Evolutionary conservation across 176 grass and related monocot species (phyloP).

Genomic region (Oryza officinalis): DNA sequence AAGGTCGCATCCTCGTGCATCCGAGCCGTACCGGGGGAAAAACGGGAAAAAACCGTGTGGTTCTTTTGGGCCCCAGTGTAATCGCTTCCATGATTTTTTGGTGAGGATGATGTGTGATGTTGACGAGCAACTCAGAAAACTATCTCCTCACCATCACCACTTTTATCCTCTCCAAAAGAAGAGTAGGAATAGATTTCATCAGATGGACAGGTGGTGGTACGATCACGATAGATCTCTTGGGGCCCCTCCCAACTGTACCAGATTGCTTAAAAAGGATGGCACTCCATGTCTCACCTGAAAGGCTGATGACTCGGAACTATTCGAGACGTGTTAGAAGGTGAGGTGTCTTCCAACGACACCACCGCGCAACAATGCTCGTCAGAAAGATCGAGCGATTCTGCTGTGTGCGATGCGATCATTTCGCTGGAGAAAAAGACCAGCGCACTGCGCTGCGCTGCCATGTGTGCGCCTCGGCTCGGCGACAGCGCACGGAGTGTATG

Average conservation of each 20-base stretch:
- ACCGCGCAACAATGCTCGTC: no score
- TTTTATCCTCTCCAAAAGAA: background rate
- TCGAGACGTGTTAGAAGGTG: background rate
- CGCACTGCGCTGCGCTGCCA: background rate
- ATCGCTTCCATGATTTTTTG: background rate
- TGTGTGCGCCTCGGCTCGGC: background rate
- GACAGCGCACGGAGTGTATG: background rate
- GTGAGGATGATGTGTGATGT: background rate
- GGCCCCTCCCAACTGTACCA: no score
- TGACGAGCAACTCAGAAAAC: background rate
- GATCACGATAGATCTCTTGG: background rate
- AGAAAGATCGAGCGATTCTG: no score
- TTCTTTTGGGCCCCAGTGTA: background rate
- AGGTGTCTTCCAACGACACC: background rate
- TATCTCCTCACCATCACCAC: background rate
- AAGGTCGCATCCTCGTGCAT: no score
- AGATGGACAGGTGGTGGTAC: background rate
- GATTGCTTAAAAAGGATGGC: background rate
- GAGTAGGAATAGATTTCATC: background rate
- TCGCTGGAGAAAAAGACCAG: background rate
- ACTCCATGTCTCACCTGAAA: background rate
- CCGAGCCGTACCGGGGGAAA: no score
- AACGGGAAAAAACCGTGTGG: background rate
- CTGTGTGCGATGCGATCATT: background rate
- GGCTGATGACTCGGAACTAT: background rate